These are phyloP conservation scores for Gryganskiella cystojenkinii DNA, from an alignment of 192 early-diverging fungal species.

Conservation along the genomic window DNA sequence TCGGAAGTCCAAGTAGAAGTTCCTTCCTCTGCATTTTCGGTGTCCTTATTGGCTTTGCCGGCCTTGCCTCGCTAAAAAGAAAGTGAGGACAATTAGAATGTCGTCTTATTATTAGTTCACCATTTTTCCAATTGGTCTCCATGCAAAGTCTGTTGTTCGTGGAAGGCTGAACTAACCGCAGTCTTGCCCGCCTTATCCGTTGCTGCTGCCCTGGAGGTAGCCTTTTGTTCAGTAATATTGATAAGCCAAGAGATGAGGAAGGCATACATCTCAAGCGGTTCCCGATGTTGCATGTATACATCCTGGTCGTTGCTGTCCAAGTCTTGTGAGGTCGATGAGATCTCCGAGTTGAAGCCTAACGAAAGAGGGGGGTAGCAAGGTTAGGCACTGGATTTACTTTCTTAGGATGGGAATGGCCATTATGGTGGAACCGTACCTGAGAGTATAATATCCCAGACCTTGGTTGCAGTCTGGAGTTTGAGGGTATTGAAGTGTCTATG, in stretches of 20 bases:
- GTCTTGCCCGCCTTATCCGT: conserved; percentile 42
- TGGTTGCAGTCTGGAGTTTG: conserved; percentile 36
- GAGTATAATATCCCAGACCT: conserved; percentile 51
- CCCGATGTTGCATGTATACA: conserved; percentile 72
- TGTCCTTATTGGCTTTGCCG: conserved; percentile 32
- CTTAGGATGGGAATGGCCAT: too few species aligned
- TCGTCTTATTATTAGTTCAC: too few species aligned
- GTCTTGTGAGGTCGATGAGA: conserved; percentile 67
- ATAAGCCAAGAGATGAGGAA: conserved; percentile 89
- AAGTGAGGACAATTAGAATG: neutral
- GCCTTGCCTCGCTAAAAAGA: conserved; percentile 44
- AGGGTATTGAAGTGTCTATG: conserved; percentile 40
- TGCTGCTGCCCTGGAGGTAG: conserved; percentile 54
- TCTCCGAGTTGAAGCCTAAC: conserved; percentile 73
- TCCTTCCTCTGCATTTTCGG: conserved; percentile 44
- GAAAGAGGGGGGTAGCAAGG: neutral
- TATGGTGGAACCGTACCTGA: conserved; percentile 20
- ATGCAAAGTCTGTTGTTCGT: too few species aligned
- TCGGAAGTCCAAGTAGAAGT: conserved; percentile 68
- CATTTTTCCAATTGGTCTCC: too few species aligned
- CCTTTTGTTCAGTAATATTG: conserved; percentile 70
- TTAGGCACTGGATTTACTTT: neutral
- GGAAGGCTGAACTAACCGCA: neutral
- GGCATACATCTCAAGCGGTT: conserved; percentile 82
- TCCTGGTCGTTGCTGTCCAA: conserved; percentile 75